Percentiles rank a stretch among this genome's conserved stretches.
phyloP scores from a whole-genome alignment of 192 early-diverging fungal species.

The Mortierella antarctica region DNA sequence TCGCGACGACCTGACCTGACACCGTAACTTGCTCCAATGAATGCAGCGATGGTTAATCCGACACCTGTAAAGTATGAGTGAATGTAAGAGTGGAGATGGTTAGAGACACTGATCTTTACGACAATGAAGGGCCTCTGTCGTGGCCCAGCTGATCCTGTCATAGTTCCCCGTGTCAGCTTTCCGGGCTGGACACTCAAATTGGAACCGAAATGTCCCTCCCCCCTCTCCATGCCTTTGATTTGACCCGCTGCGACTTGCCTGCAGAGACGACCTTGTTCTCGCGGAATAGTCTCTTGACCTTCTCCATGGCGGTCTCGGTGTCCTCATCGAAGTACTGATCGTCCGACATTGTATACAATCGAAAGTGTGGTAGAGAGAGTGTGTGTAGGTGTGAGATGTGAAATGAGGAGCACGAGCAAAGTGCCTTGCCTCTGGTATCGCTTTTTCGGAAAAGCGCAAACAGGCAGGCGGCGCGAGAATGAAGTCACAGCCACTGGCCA shows the following conservation, averaged over 20 bases:
- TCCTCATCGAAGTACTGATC: conserved; percentile 47
- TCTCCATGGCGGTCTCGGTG: conserved; percentile 44
- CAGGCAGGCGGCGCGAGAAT: no score
- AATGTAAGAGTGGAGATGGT: background rate
- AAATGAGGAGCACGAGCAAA: no score
- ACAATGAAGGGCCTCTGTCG: no score
- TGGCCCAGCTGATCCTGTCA: background rate
- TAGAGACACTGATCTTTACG: background rate
- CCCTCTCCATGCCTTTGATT: background rate
- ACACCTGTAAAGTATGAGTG: conserved; percentile 27
- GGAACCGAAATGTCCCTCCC: no score
- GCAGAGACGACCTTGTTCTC: conserved; percentile 49
- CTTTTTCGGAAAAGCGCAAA: no score
- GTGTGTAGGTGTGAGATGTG: no score
- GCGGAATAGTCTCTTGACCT: conserved; percentile 43
- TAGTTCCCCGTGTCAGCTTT: background rate
- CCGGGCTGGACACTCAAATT: no score
- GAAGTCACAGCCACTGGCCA: no score
- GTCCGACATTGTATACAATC: conserved; percentile 23
- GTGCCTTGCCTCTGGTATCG: no score
- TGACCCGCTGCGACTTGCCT: conserved; percentile 19
- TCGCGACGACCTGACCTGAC: conserved; percentile 54
- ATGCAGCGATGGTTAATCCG: conserved; percentile 50
- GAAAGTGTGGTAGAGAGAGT: no score
- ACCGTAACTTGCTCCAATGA: conserved; percentile 48